A percentile compares a stretch with the other conserved stretches of the same genome.
Conservation (phyloP, 768 basidiomycete species). For the Trametes gibbosa region DNA sequence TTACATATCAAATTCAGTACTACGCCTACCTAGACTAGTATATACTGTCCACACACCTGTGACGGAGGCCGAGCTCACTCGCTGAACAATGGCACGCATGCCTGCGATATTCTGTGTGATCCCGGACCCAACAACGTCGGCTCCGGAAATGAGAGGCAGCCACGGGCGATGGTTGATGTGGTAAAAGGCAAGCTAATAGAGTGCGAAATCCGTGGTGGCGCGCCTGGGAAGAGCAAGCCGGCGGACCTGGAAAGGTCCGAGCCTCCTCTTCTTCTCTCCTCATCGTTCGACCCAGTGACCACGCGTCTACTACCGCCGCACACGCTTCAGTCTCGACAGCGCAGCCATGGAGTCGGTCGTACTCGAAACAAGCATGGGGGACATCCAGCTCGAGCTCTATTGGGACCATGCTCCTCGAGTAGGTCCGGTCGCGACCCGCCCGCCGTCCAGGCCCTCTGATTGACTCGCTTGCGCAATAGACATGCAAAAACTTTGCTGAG, state of each 20-base stretch:
- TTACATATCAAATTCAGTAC: too few species aligned
- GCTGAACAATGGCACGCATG: slow-evolving; percentile 87
- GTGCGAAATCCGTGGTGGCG: background rate
- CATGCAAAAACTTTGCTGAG: slow-evolving; percentile 93
- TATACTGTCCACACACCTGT: slow-evolving; percentile 45
- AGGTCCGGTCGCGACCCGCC: slow-evolving; percentile 13
- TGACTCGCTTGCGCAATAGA: slow-evolving; percentile 45
- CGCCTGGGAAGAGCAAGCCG: slow-evolving; percentile 4
- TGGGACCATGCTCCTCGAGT: slow-evolving; percentile 86
- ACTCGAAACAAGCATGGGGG: slow-evolving; percentile 81
- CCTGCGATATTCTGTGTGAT: background rate
- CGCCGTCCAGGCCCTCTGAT: slow-evolving; percentile 4
- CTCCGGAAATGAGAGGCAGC: background rate
- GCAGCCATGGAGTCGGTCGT: slow-evolving; percentile 53
- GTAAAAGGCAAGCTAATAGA: slow-evolving; percentile 5
- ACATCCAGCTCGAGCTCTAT: slow-evolving; percentile 88
- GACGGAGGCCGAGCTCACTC: slow-evolving; percentile 83
- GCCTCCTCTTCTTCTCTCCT: slow-evolving; percentile 9
- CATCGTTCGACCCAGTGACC: slow-evolving; percentile 17
- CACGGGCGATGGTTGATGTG: background rate
- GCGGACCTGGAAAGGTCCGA: background rate
- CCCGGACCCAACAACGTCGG: background rate
- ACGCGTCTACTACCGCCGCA: slow-evolving; percentile 6
- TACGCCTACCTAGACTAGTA: too few species aligned
- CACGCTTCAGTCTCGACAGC: background rate